Conservation (phyloP, 352 stramenopile species). For the Bremia lactucae region DNA sequence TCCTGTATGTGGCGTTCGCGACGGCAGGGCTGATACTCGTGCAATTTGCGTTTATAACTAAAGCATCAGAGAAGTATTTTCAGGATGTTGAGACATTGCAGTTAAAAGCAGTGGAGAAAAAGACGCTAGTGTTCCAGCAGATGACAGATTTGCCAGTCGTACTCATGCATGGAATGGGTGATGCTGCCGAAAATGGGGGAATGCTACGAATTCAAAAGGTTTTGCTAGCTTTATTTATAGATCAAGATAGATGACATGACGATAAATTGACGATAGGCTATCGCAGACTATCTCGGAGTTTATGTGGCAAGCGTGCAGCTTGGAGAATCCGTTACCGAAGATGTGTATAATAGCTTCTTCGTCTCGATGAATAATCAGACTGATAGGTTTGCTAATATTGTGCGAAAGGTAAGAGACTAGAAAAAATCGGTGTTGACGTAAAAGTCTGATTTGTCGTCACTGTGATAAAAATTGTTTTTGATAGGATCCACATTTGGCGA, state of each 20-base stretch:
- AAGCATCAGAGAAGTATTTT: constrained; percentile 27
- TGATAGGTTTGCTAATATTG: constrained; percentile 80
- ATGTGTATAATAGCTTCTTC: constrained; percentile 91
- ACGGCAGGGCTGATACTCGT: constrained; percentile 36
- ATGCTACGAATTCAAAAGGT: constrained; percentile 82
- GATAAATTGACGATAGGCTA: constrained; percentile 23
- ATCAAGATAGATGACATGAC: too few relatives aligned
- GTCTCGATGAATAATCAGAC: constrained; percentile 88
- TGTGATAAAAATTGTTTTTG: too few relatives aligned
- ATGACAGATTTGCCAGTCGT: constrained; percentile 47
- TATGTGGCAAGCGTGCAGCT: constrained; percentile 87
- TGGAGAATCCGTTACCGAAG: constrained; percentile 64
- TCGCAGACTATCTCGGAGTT: constrained; percentile 61
- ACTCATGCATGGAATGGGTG: constrained; percentile 91
- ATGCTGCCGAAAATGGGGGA: constrained; percentile 84
- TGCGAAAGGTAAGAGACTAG: constrained; percentile 43
- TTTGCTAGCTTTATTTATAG: background rate
- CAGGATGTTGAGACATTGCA: constrained; percentile 7
- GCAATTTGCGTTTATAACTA: constrained; percentile 39
- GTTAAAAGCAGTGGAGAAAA: constrained; percentile 11
- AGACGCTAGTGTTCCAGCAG: constrained; percentile 27
- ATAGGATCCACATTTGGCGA: constrained; percentile 66
- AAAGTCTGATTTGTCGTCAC: too few relatives aligned
- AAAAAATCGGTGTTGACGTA: too few relatives aligned
- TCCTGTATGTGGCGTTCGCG: constrained; percentile 24